These are phyloP conservation scores for Bryopsis sp. DNA, from an alignment of 139 green algal genomes.

Conservation along the genomic window DNA sequence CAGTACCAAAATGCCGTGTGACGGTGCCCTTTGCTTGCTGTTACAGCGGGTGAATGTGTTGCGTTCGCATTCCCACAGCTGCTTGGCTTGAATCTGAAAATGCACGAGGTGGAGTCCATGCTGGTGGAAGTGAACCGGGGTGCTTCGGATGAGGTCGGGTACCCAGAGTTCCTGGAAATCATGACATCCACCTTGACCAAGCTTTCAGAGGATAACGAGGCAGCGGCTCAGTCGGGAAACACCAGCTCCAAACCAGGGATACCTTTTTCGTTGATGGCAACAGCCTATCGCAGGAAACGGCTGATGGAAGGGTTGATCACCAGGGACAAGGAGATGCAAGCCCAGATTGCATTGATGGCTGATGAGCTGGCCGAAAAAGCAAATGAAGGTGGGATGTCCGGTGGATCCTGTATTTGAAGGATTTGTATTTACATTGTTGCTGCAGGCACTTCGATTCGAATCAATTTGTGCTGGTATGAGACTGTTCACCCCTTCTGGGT, in stretches of 20 bases:
- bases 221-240: neutral
- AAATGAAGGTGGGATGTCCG: too few relatives aligned
- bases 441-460: too few relatives aligned
- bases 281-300: conserved; percentile 58
- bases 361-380: too few relatives aligned
- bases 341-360: conserved; percentile 14
- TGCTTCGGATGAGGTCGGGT: conserved; percentile 45
- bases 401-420: too few relatives aligned
- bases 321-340: conserved; percentile 44
- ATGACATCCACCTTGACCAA: conserved; percentile 51
- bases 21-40: neutral
- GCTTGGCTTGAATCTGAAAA: conserved; percentile 31
- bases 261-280: conserved; percentile 52
- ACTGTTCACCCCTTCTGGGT: too few relatives aligned
- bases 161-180: conserved; percentile 58
- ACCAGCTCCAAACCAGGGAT: conserved; percentile 24
- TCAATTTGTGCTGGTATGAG: too few relatives aligned
- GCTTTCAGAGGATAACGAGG: conserved; percentile 17
- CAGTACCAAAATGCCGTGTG: too few relatives aligned
- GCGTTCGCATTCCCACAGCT: conserved; percentile 1
- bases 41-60: neutral
- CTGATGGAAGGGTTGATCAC: conserved; percentile 61
- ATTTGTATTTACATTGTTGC: too few relatives aligned
- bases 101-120: conserved; percentile 36
- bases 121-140: conserved; percentile 58